These are phyloP conservation scores for Daldinia caldariorum DNA, from an alignment of 495 filamentous ascomycete genomes.

Conservation along the genomic window DNA sequence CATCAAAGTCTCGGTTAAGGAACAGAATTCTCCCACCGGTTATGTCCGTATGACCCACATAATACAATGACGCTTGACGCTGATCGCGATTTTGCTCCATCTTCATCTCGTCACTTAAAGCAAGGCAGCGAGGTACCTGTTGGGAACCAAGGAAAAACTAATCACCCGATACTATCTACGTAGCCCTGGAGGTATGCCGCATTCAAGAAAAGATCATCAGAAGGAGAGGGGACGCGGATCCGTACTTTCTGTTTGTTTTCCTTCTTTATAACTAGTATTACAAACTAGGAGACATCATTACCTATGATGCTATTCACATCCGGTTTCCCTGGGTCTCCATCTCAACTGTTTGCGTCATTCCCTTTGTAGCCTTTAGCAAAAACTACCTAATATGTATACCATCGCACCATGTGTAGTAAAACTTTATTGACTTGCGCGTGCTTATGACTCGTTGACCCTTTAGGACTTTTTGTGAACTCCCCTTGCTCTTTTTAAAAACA, in stretches of 20 bases:
- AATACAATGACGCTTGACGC: slow-evolving; percentile 17
- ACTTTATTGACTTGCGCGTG: slow-evolving; percentile 8
- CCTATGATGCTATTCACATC: slow-evolving; percentile 9
- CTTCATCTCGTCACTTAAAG: no score
- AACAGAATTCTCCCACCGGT: slow-evolving; percentile 36
- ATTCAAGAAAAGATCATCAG: no score
- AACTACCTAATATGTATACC: no score
- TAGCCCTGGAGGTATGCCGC: no score
- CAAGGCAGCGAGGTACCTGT: no score
- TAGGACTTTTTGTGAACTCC: slow-evolving; percentile 5
- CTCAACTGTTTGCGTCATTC: slow-evolving; percentile 29
- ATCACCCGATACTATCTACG: slow-evolving; percentile 12
- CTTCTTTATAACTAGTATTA: no score
- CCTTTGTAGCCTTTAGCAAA: no score
- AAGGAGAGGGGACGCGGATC: no score
- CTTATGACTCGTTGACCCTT: slow-evolving; percentile 11
- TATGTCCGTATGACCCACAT: slow-evolving; percentile 27
- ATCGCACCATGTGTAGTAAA: slow-evolving; percentile 12
- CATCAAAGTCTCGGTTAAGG: slow-evolving; percentile 24
- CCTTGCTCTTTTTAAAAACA: neutral
- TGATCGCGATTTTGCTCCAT: slow-evolving; percentile 37
- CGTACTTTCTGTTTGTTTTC: no score
- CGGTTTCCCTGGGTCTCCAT: neutral
- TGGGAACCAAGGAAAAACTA: slow-evolving; percentile 22
- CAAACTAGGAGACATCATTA: slow-evolving; percentile 8